A percentile compares a stretch with the other conserved stretches of the same genome.
Conservation (phyloP, 2,329 filamentous ascomycete species). For the Coniochaeta sp. region DNA sequence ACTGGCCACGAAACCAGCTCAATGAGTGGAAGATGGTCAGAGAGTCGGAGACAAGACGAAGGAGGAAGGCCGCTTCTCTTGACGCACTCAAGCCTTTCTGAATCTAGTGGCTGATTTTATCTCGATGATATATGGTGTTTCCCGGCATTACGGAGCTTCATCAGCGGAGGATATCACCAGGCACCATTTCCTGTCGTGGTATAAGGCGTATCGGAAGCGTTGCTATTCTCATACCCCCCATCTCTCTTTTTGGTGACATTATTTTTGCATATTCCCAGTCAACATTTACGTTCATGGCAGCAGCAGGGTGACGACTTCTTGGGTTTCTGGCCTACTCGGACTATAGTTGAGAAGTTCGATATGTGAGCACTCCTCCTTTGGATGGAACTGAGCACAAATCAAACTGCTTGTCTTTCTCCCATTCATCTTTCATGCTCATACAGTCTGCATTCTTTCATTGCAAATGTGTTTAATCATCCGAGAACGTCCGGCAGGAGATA, state of each 20-base stretch:
- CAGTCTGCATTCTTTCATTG: neutral
- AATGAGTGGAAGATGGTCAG: slow-evolving; percentile 10
- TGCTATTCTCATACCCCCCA: neutral
- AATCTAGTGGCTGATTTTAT: slow-evolving; percentile 8
- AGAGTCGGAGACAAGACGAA: slow-evolving; percentile 8
- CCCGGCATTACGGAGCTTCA: neutral
- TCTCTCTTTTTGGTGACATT: neutral
- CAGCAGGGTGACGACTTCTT: neutral
- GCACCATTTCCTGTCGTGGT: neutral
- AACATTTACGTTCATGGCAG: neutral
- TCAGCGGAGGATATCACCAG: neutral
- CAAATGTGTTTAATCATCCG: neutral
- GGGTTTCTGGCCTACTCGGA: neutral
- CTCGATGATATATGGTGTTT: neutral
- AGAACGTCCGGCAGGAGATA: neutral
- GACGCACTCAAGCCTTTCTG: slow-evolving; percentile 18
- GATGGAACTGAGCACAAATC: neutral
- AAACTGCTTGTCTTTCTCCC: neutral
- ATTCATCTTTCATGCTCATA: neutral
- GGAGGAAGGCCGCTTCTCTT: slow-evolving; percentile 10
- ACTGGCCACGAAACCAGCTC: slow-evolving; percentile 18
- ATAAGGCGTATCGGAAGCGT: neutral
- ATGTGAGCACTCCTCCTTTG: neutral
- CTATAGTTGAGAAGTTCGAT: neutral
- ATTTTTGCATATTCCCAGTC: neutral